Base-by-base conservation (phyloP, 2,329 filamentous ascomycete species). In the Sclerotinia sclerotiorum region DNA sequence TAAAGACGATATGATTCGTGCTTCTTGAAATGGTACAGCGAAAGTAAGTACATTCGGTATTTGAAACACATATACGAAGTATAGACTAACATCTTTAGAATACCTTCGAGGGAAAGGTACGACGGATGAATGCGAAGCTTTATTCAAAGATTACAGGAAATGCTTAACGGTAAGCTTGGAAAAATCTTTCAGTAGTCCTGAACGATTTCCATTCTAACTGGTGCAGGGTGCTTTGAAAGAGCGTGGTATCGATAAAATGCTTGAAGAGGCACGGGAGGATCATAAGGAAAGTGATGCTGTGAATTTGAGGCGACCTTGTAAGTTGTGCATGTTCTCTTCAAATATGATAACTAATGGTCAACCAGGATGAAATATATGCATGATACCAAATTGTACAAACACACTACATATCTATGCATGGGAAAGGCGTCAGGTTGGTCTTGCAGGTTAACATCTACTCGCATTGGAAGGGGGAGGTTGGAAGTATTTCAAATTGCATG, bases 1-100 rank as follows among this genome's bases (percentile, higher is more conserved):
- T 48, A 64, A 70, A 97, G 94, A 79, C 92, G 90, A 75, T 99
- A 99, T 78, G 95, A 99, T 79, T 94, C 90, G 65, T 99, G 95
- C 82, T 99, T 99, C 79, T 83, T 99, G 72, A 98, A 97, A 81
- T 99, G 95, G 95, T 99, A 99, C 80, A 97, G 94, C 78, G 95
- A 99, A 81, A 98, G 95, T 97, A 84, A 69, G 90, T 80, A 42
- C 65, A 63, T 69, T 52, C 32, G 8, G 1, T 64, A 64, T 74
- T 74, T 62, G 72, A 61, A 19, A 67, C 60, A 44, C 48, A 66
- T n/a, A 65, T 24, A n/a, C n/a, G n/a, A n/a, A n/a, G n/a, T n/a
- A 57, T 62, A 19, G 35, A 71, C 60, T 48, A 69, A 70, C 21
- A 72, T 32, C 29, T 2, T 35, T 72, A 95, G 95, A 97, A 80